Evolutionary conservation across 768 basidiomycete genomes (phyloP).

Genomic region (Hypholoma fasciculare): DNA sequence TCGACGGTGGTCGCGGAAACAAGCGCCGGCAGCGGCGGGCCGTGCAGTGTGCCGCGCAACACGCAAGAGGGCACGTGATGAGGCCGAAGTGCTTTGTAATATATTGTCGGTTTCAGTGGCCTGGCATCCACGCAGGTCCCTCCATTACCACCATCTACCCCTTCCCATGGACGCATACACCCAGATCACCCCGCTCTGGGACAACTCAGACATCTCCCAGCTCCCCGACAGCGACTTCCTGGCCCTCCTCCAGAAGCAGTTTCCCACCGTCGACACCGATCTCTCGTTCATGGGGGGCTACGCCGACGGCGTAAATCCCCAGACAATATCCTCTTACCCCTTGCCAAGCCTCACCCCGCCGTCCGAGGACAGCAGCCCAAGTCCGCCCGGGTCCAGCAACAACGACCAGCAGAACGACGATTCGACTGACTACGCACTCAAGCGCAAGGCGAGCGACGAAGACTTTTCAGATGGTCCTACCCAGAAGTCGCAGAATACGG

Average conservation of each 20-base stretch:
- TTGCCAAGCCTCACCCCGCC: slow-evolving; percentile 57
- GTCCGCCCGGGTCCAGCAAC: slow-evolving; percentile 56
- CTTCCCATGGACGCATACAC: slow-evolving; percentile 51
- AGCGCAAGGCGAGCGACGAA: slow-evolving; percentile 77
- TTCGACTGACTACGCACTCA: slow-evolving; percentile 51
- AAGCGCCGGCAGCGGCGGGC: background rate
- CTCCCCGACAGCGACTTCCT: slow-evolving; percentile 78
- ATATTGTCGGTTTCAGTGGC: slow-evolving; percentile 1
- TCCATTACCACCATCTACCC: slow-evolving; percentile 4
- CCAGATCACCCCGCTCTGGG: slow-evolving; percentile 61
- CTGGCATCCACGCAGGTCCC: background rate
- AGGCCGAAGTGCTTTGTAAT: slow-evolving; percentile 19
- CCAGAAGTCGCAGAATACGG: slow-evolving; percentile 64
- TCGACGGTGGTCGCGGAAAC: slow-evolving; percentile 2
- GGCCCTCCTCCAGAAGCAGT: slow-evolving; percentile 76
- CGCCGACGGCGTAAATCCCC: slow-evolving; percentile 56
- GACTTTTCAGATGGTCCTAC: slow-evolving; percentile 64
- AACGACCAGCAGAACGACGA: slow-evolving; percentile 35
- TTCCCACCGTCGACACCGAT: slow-evolving; percentile 32
- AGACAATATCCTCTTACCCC: slow-evolving; percentile 52
- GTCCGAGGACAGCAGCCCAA: slow-evolving; percentile 79
- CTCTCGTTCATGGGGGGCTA: slow-evolving; percentile 21
- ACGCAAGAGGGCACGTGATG: slow-evolving; percentile 12
- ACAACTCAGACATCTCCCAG: slow-evolving; percentile 59
- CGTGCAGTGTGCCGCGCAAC: background rate